A percentile compares a stretch with the other conserved stretches of the same genome.
Conservation (phyloP, 2,329 filamentous ascomycete species). For the Cordyceps pruinosa region DNA sequence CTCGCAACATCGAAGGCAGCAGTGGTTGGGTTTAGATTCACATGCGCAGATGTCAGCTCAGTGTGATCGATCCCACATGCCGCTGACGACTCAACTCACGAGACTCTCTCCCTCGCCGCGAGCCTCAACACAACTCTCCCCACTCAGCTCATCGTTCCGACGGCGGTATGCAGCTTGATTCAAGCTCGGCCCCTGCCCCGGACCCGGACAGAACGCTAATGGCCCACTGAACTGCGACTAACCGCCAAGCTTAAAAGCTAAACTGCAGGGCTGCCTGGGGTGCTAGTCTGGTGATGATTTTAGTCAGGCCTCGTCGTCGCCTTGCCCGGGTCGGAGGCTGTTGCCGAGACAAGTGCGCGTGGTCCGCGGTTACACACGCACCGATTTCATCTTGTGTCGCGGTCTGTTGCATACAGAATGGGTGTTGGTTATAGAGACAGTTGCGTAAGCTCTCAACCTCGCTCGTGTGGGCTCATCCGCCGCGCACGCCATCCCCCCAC, state of each 20-base stretch:
- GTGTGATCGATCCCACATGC: neutral
- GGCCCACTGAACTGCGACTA: conserved; percentile 4
- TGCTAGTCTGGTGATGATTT: neutral
- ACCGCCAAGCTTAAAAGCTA: conserved; percentile 9
- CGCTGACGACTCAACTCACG: neutral
- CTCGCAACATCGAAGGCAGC: no score
- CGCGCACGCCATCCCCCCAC: conserved; percentile 1
- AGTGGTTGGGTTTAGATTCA: no score
- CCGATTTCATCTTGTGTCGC: neutral
- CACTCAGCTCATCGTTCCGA: neutral
- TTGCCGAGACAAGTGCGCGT: neutral
- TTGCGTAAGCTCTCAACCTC: neutral
- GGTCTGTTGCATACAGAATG: neutral
- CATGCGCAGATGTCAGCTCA: neutral
- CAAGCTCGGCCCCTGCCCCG: neutral
- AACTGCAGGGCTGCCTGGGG: neutral
- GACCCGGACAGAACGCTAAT: neutral
- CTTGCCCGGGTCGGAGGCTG: neutral
- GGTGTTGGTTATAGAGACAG: neutral
- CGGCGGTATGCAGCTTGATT: neutral
- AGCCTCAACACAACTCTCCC: neutral
- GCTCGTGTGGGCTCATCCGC: neutral
- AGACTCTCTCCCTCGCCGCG: neutral
- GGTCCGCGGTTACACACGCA: neutral
- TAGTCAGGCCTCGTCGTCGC: neutral